These are phyloP conservation scores for Fraxinus nigra DNA, from an alignment of 305 asterid genomes.

Conservation along the genomic window DNA sequence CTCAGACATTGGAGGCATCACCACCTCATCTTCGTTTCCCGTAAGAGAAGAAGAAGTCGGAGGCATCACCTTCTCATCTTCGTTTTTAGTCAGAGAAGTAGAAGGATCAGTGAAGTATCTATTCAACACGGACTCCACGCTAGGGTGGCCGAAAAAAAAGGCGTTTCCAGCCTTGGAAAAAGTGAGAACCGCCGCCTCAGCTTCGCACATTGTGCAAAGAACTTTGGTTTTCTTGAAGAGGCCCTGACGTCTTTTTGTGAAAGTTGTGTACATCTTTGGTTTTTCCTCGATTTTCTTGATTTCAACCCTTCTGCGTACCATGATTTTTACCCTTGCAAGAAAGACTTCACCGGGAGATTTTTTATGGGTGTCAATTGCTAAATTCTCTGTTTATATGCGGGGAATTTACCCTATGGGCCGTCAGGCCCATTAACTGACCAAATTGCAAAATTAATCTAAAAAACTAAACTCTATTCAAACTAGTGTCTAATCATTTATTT, in stretches of 20 bases:
- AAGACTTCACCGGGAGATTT: not conserved
- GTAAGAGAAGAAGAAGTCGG: not conserved
- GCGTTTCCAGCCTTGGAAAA: slow-evolving; percentile 44
- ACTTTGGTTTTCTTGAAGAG: slow-evolving; percentile 36
- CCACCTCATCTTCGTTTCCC: not conserved
- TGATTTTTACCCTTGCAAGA: slow-evolving; percentile 9
- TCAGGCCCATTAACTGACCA: not conserved
- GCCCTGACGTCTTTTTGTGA: slow-evolving; percentile 53
- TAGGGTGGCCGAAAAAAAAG: slow-evolving; percentile 36
- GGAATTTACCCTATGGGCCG: not conserved
- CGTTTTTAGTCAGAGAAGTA: not conserved
- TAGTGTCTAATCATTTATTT: not conserved
- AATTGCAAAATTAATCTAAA: not conserved
- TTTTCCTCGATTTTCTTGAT: slow-evolving; percentile 42
- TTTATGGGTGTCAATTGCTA: not conserved
- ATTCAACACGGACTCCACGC: slow-evolving; percentile 22
- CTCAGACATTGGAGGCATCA: not conserved
- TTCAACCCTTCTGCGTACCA: slow-evolving; percentile 37
- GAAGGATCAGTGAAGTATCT: slow-evolving; percentile 19
- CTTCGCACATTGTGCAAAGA: slow-evolving; percentile 23
- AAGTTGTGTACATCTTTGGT: slow-evolving; percentile 39
- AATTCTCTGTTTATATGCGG: not conserved
- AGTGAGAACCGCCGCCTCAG: slow-evolving; percentile 33
- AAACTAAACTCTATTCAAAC: not conserved
- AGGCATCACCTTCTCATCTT: not conserved